Evolutionary conservation across 75 land plant genomes (phyloP), one percentile per base, ranked within the genome.

Genomic region (Cunninghamia lanceolata): DNA sequence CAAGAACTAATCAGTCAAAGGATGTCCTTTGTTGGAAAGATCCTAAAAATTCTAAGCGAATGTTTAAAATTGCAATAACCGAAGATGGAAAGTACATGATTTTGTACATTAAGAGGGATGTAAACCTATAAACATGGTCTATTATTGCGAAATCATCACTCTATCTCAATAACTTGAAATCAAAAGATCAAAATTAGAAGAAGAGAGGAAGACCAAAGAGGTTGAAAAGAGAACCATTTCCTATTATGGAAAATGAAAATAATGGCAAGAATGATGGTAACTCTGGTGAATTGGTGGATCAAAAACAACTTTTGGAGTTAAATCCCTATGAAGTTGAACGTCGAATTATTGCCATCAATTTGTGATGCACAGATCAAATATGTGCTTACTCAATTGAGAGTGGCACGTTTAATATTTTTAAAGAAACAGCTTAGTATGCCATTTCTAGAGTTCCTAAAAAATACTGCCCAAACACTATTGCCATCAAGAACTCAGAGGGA

Each of bases 41-140:
- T 73, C 81, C 84, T 10, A 78, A 91, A 43, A 85, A 92, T 39
- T 76, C 92, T 19, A 88, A 90, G 82, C 86, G 92, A 90, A 82
- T 84, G 14, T 81, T 91, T 85, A 75, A 74, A 13, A 82, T 87
- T 35, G 88, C 86, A 84, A 81, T 92, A 56, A 92, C 93, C 66
- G 92, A 88, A 30, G 93, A 92, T 88, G 93, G 93, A 83, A 89
- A 92, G 93, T n/a, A n/a, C n/a, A n/a, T n/a, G n/a, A n/a, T n/a
- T n/a, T n/a, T n/a, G n/a, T n/a, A n/a, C n/a, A n/a, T n/a, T n/a
- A n/a, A n/a, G n/a, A n/a, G n/a, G n/a, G n/a, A n/a, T n/a, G n/a
- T n/a, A n/a, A n/a, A n/a, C n/a, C n/a, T n/a, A n/a, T n/a, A n/a
- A n/a, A n/a, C n/a, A n/a, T n/a, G n/a, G n/a, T n/a, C n/a, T n/a